Percentiles rank a stretch among this genome's conserved stretches.
Conservation (phyloP, 495 filamentous ascomycete species). For the Rhizodiscina lignyota region DNA sequence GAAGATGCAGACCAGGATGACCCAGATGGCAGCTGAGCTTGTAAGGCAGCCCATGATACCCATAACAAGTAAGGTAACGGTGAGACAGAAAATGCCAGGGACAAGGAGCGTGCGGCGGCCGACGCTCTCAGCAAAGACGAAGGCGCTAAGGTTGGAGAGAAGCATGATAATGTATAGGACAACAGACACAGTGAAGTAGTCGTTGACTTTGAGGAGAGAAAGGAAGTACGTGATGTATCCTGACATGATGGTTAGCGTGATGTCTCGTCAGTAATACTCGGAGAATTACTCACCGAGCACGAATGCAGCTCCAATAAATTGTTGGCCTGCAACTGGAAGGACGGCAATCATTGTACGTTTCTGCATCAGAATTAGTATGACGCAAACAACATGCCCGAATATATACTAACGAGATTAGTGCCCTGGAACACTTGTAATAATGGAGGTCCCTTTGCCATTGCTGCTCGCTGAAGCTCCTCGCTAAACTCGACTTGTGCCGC, state of each 20-base stretch:
- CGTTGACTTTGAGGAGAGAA: neutral
- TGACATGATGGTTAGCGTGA: neutral
- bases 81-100: neutral
- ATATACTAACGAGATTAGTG: too few species aligned
- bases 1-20: conserved; percentile 1
- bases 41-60: conserved; percentile 1
- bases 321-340: conserved; percentile 1
- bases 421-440: too few species aligned
- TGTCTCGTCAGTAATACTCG: neutral
- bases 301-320: conserved; percentile 1
- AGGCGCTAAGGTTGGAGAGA: conserved; percentile 1
- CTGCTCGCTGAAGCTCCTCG: too few species aligned
- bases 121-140: conserved; percentile 1
- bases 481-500: too few species aligned
- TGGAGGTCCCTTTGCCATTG: too few species aligned
- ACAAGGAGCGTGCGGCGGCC: conserved; percentile 1
- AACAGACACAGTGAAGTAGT: conserved; percentile 2
- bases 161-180: conserved; percentile 2
- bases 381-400: too few species aligned
- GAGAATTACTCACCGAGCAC: conserved; percentile 2
- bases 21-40: neutral
- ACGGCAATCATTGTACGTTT: conserved; percentile 2
- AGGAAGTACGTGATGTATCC: conserved; percentile 3
- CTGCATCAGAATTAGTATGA: neutral
- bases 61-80: neutral